Percentiles rank a stretch among this genome's conserved stretches.
Evolutionary conservation across 371 early-diverging fungal genomes (phyloP).

Genomic region (Enterocytospora artemiae): DNA sequence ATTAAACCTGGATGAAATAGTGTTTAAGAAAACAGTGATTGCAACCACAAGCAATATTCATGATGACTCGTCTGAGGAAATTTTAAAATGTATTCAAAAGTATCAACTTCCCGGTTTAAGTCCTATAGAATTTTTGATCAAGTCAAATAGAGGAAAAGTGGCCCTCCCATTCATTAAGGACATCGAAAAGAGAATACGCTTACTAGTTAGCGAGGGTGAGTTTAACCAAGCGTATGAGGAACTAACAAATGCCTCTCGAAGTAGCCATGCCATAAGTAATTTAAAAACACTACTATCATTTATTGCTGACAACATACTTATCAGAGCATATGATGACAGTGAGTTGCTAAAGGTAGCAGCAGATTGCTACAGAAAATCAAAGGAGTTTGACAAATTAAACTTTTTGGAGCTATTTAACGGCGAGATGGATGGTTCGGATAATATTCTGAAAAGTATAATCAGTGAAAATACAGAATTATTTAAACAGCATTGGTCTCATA

Average conservation of each 20-base stretch:
- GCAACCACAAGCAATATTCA: constrained; percentile 59
- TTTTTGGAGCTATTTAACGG: no score
- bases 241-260: not conserved
- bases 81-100: constrained; percentile 61
- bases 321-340: not conserved
- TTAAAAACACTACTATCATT: no score
- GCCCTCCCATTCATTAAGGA: constrained; percentile 93
- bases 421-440: no score
- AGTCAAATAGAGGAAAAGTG: constrained; percentile 88
- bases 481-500: no score
- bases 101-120: constrained; percentile 87
- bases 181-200: constrained; percentile 76
- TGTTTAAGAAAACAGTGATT: constrained; percentile 81
- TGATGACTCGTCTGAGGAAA: not conserved
- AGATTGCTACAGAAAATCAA: not conserved
- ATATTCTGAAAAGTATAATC: no score
- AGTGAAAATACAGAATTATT: no score
- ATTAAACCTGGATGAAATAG: constrained; percentile 88
- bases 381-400: not conserved
- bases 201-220: constrained; percentile 55
- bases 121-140: constrained; percentile 87
- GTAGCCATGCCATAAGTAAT: not conserved
- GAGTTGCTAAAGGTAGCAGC: not conserved
- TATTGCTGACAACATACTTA: no score
- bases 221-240: constrained; percentile 36